These are phyloP conservation scores for Cicer judaicum DNA, from an alignment of 306 rosid genomes.

Conservation along the genomic window DNA sequence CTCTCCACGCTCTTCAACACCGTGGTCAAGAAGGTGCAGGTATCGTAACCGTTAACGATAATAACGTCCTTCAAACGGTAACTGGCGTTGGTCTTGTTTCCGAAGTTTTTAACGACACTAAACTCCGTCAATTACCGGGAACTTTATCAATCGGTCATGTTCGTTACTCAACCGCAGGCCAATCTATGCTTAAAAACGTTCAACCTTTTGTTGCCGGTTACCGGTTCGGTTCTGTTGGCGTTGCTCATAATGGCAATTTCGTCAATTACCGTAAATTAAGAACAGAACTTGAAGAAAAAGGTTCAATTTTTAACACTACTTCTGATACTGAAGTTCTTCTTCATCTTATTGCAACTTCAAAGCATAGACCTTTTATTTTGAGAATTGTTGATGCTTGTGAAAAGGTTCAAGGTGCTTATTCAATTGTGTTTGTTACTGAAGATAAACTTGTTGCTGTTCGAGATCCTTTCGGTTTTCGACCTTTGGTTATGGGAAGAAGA, in stretches of 20 bases:
- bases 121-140: slow-evolving; percentile 70
- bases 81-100: slow-evolving; percentile 89
- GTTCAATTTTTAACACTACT: slow-evolving; percentile 88
- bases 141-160: slow-evolving; percentile 79
- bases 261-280: slow-evolving; percentile 75
- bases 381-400: slow-evolving; percentile 89
- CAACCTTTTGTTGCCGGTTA: slow-evolving; percentile 91
- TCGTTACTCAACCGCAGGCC: slow-evolving; percentile 84
- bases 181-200: slow-evolving; percentile 80
- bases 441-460: slow-evolving; percentile 85
- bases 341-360: slow-evolving; percentile 88
- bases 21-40: slow-evolving; percentile 98
- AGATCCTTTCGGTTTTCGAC: slow-evolving; percentile 85
- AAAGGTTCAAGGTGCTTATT: slow-evolving; percentile 82
- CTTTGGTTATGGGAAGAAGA: slow-evolving; percentile 93
- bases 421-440: slow-evolving; percentile 69
- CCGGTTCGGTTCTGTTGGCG: slow-evolving; percentile 85
- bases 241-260: slow-evolving; percentile 89
- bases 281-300: slow-evolving; percentile 70
- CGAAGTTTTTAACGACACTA: slow-evolving; percentile 69
- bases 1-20: slow-evolving; percentile 93
- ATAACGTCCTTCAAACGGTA: slow-evolving; percentile 59
- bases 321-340: slow-evolving; percentile 93
- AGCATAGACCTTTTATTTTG: slow-evolving; percentile 67
- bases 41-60: slow-evolving; percentile 61